Evolutionary conservation across 768 basidiomycete species (phyloP), one percentile per base, ranked within the genome.

Genomic region (Trametes maxima): DNA sequence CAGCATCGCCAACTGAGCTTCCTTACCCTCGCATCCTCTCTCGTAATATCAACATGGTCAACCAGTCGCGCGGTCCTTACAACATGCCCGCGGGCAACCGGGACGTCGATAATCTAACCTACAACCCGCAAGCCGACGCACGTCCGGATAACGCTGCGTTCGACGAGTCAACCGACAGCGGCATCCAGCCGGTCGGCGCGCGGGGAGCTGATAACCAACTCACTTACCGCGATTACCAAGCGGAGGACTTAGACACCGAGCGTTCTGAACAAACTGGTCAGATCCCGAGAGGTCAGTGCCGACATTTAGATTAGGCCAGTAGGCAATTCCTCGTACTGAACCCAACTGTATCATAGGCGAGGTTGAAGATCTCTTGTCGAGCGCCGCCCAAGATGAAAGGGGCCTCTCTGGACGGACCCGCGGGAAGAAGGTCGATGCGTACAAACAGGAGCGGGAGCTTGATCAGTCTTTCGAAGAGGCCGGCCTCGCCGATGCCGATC

Each of bases 121-220:
- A 69, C 63, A 67, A 69, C 57, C 65, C 68, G 21, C 54, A 57
- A 51, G 66, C 60, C 14, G 66, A 69, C 33, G 65, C 64, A 1
- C 54, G 52, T 49, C 45, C 62, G 13, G 69, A 70, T 61, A 62
- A 62, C 60, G 67, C 64, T 43, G 59, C 55, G 13, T 70, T 64
- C 63, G 56, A 66, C 52, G 66, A 64, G 13, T 21, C 16, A 40
- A 50, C 62, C 37, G 57, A 66, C 51, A 46, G 59, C n/a, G 52
- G 43, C 5, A 42, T 33, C 37, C 63, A 67, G 21, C 61, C 65
- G 37, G 56, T 70, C 28, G 69, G 63, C 28, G 67, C 68, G 2
- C 69, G 69, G 35, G 69, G 69, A 8, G 68, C 69, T 12, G 65
- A 58, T 51, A 66, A 66, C 54, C 68, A 69, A 52, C 62, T 68